phyloP scores from a whole-genome alignment of 371 early-diverging fungal genomes.

The Lichtheimia corymbifera region DNA sequence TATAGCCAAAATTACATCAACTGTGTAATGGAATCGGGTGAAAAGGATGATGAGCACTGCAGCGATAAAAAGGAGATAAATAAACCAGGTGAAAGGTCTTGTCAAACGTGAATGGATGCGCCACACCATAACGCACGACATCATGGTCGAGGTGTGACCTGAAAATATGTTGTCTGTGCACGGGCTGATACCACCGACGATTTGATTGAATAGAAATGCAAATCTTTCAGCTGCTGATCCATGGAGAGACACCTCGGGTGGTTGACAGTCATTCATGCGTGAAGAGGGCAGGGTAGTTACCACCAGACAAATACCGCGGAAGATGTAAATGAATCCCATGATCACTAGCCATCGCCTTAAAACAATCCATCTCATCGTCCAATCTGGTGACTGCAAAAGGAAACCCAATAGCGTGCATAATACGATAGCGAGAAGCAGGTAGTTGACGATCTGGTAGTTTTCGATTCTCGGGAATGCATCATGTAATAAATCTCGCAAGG shows the following conservation, averaged over 20 bases:
- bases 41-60: conserved; percentile 63
- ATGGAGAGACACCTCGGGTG: conserved; percentile 29
- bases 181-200: conserved; percentile 40
- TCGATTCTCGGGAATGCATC: conserved; percentile 37
- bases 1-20: conserved; percentile 70
- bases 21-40: conserved; percentile 70
- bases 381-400: conserved; percentile 48
- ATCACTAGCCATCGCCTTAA: conserved; percentile 64
- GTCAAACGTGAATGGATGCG: conserved; percentile 58
- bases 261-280: conserved; percentile 43
- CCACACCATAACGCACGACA: conserved; percentile 62
- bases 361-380: conserved; percentile 54
- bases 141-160: conserved; percentile 70
- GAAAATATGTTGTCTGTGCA: conserved; percentile 81
- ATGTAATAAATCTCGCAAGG: conserved; percentile 34
- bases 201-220: conserved; percentile 24
- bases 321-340: conserved; percentile 56
- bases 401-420: conserved; percentile 48
- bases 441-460: conserved; percentile 44
- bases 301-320: conserved; percentile 62
- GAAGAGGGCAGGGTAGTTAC: conserved; percentile 75
- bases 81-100: conserved; percentile 47
- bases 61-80: conserved; percentile 49
- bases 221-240: conserved; percentile 30
- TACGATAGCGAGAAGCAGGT: conserved; percentile 43